Conservation (phyloP, 371 early-diverging fungal genomes). For the Rhizopus arrhizus region DNA sequence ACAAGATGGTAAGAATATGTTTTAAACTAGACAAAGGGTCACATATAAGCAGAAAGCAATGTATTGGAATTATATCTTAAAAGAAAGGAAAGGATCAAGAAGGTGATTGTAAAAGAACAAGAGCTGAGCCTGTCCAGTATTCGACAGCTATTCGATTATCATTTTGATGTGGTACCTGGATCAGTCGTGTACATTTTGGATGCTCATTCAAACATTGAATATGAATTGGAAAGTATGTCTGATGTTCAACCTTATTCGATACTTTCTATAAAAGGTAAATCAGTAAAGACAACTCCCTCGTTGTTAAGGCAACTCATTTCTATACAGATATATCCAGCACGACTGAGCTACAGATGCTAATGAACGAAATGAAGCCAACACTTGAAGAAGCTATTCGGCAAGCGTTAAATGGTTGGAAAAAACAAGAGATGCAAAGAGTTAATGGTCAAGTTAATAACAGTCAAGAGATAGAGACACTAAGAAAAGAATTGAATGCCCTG, state of each 20-base stretch:
- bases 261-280: slow-evolving; percentile 55
- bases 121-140: slow-evolving; percentile 39
- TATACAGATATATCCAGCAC: slow-evolving; percentile 1
- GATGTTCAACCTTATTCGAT: slow-evolving; percentile 61
- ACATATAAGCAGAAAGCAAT: too few relatives aligned
- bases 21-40: too few relatives aligned
- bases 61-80: slow-evolving; percentile 46
- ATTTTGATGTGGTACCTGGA: slow-evolving; percentile 32
- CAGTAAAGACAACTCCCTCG: background rate
- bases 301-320: background rate
- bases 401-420: slow-evolving; percentile 1
- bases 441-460: too few relatives aligned
- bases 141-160: slow-evolving; percentile 51
- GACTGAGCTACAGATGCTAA: too few relatives aligned
- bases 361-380: too few relatives aligned
- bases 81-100: slow-evolving; percentile 52
- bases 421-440: background rate
- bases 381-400: too few relatives aligned
- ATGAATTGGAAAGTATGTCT: slow-evolving; percentile 61
- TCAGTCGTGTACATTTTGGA: slow-evolving; percentile 59
- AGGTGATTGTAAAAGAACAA: slow-evolving; percentile 36
- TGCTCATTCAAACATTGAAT: slow-evolving; percentile 48
- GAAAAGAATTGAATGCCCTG: slow-evolving; percentile 10
- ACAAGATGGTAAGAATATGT: too few relatives aligned
- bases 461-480: background rate